Evolutionary conservation across 352 stramenopile species (phyloP), one percentile per base, ranked within the genome.

Genomic region (Pythium sukuiense): DNA sequence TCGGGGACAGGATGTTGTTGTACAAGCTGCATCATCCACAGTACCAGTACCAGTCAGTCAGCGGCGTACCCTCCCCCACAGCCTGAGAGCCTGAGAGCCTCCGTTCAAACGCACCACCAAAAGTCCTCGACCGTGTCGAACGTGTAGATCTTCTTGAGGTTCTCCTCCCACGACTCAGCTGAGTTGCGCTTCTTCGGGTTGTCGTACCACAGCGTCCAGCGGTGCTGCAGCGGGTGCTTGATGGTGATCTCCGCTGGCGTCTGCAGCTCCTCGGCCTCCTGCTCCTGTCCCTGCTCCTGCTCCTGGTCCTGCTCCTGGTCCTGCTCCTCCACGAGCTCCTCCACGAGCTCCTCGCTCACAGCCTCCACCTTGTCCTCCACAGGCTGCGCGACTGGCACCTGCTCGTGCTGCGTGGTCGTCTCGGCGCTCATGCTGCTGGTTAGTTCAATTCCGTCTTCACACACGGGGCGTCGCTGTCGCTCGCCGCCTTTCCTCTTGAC

Each of bases 81-180:
- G 20, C 20, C 20, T 24, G 20, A 24, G 20, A 24, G 20, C 20
- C 20, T 24, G 20, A 24, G 20, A 24, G 20, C 20, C 20, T 24
- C 27, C 26, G 20, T 3, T 8, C 12, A 50, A 14, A 85, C 85
- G 66, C 76, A 93, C 72, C 89, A 97, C 96, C 96, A 99, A 83
- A 99, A 99, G 78, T 97, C 90, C 72, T 98, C 94, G 59, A 98
- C 93, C 24, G 91, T 98, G 74, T 92, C 86, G 74, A 99, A 99
- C 55, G 90, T 94, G 84, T 89, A 97, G 57, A 97, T 87, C 59
- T 92, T 90, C 74, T 97, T 96, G 55, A 97, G 80, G 72, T 95
- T 96, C 55, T 94, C 85, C 71, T 95, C 88, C 88, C 88, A 96
- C 24, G 81, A 88, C 71, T 96, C 86, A 70, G 69, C 90, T 72